phyloP scores from a whole-genome alignment of 108 stramenopile genomes.

The Cyclotella cryptica region DNA sequence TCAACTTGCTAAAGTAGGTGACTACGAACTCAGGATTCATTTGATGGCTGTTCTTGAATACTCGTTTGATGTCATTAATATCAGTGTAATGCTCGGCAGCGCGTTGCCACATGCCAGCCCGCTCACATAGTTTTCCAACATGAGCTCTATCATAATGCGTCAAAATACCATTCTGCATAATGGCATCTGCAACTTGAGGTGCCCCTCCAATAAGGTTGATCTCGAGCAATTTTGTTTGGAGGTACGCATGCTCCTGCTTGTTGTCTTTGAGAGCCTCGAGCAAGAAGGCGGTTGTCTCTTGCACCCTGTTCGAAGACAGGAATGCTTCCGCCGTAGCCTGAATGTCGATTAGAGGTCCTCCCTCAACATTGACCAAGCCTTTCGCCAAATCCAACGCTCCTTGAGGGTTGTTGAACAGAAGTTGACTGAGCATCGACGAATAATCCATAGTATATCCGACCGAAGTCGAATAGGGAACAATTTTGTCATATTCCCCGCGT shows the following conservation, averaged over 20 bases:
- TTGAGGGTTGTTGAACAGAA: constrained; percentile 96
- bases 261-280: constrained; percentile 99
- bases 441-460: constrained; percentile 98
- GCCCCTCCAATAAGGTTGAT: constrained; percentile 99
- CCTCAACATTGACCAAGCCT: constrained; percentile 93
- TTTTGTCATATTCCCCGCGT: constrained; percentile 98
- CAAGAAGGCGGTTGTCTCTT: constrained; percentile 98
- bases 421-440: constrained; percentile 95
- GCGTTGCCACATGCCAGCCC: constrained; percentile 98
- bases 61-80: constrained; percentile 98
- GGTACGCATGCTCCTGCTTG: constrained; percentile 98
- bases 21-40: constrained; percentile 98
- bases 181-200: constrained; percentile 99
- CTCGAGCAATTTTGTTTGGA: constrained; percentile 99
- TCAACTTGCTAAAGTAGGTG: constrained; percentile 96
- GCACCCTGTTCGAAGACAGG: constrained; percentile 94
- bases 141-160: constrained; percentile 97
- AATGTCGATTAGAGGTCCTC: constrained; percentile 95
- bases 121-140: constrained; percentile 98
- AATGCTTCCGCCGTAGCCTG: constrained; percentile 98
- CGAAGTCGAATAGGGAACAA: constrained; percentile 96
- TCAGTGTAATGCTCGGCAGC: constrained; percentile 99
- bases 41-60: constrained; percentile 95
- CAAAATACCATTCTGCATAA: constrained; percentile 98
- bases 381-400: constrained; percentile 98